These are phyloP conservation scores for Globisporangium okanoganense DNA, from an alignment of 352 stramenopile species.

Conservation along the genomic window DNA sequence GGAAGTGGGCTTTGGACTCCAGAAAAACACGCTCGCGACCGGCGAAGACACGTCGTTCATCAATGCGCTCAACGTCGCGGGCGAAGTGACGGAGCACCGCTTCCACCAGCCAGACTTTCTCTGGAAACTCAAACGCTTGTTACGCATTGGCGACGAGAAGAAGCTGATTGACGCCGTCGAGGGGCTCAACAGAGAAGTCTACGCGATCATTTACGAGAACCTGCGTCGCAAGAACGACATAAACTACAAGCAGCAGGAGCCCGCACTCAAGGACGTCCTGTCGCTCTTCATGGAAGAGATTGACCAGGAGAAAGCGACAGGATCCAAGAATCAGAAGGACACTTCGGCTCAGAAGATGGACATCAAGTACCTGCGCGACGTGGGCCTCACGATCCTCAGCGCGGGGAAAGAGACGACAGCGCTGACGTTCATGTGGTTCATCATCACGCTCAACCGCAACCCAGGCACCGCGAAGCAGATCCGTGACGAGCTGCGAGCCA, in stretches of 20 bases:
- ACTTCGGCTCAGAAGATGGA: constrained; percentile 14
- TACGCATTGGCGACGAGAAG: constrained; percentile 40
- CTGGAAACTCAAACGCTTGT: constrained; percentile 52
- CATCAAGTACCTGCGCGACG: constrained; percentile 52
- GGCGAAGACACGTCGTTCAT: constrained; percentile 47
- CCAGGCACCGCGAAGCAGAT: constrained; percentile 44
- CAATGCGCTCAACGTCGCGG: constrained; percentile 30
- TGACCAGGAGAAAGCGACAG: constrained; percentile 18
- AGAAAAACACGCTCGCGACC: constrained; percentile 36
- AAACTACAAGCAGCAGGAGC: constrained; percentile 15
- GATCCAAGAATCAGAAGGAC: constrained; percentile 6
- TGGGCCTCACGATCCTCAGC: constrained; percentile 69
- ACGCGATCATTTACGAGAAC: constrained; percentile 42
- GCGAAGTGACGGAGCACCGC: constrained; percentile 30
- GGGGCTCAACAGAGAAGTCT: constrained; percentile 35
- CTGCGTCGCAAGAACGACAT: constrained; percentile 26
- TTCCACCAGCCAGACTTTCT: constrained; percentile 45
- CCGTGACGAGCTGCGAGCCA: constrained; percentile 39
- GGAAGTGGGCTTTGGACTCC: constrained; percentile 47
- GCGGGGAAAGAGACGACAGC: constrained; percentile 78
- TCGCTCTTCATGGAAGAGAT: constrained; percentile 41
- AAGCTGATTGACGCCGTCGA: constrained; percentile 25
- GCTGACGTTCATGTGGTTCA: constrained; percentile 61
- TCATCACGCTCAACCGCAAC: constrained; percentile 63
- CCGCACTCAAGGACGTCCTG: constrained; percentile 31